phyloP scores from a whole-genome alignment of 2,329 filamentous ascomycete species.

The Fusarium torreyae region DNA sequence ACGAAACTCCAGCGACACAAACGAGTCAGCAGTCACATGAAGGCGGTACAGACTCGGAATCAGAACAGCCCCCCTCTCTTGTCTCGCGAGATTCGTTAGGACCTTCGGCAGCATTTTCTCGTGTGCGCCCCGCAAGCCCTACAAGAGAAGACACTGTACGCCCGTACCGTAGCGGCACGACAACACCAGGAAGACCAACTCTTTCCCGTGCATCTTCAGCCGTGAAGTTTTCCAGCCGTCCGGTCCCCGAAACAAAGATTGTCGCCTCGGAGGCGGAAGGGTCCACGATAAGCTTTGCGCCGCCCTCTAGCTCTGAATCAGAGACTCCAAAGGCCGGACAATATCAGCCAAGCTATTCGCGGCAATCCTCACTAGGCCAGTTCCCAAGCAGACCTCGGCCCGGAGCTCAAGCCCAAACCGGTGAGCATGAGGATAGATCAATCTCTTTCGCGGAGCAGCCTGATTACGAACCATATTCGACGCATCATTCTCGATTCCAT shows the following conservation, averaged over 20 bases:
- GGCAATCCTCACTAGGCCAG: conserved; percentile 66
- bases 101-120: conserved; percentile 22
- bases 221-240: conserved; percentile 78
- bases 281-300: conserved; percentile 78
- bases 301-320: conserved; percentile 51
- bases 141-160: conserved; percentile 41
- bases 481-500: conserved; percentile 49
- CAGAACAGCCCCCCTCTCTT: conserved; percentile 47
- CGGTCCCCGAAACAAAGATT: conserved; percentile 79
- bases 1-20: conserved; percentile 20
- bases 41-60: conserved; percentile 16
- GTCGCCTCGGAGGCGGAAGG: conserved; percentile 71
- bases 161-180: conserved; percentile 40
- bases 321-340: conserved; percentile 51
- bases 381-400: conserved; percentile 76
- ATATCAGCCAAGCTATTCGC: conserved; percentile 56
- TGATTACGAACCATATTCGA: conserved; percentile 38
- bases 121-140: conserved; percentile 49
- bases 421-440: conserved; percentile 68
- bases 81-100: conserved; percentile 31
- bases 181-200: conserved; percentile 59
- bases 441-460: conserved; percentile 73
- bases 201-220: conserved; percentile 68
- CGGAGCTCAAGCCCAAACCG: conserved; percentile 71
- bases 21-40: neutral